phyloP scores from a whole-genome alignment of 2,329 filamentous ascomycete genomes.

The Scolecobasidium constrictum region DNA sequence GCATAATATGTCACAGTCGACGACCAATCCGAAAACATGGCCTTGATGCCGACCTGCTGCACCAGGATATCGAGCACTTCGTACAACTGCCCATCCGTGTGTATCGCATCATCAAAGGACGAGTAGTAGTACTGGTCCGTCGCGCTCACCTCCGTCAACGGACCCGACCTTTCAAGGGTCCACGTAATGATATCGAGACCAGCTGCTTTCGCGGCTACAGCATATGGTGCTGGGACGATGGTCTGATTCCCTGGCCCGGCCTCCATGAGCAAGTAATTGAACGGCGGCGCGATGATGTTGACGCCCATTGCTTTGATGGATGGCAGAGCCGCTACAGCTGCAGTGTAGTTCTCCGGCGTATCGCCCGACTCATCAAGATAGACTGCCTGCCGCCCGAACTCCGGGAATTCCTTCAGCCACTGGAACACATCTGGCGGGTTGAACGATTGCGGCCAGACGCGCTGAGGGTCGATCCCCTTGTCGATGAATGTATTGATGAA shows the following conservation, averaged over 20 bases:
- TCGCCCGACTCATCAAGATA: conserved; percentile 52
- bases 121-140: conserved; percentile 26
- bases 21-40: conserved; percentile 62
- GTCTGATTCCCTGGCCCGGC: conserved; percentile 32
- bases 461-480: conserved; percentile 24
- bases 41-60: conserved; percentile 48
- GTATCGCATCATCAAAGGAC: conserved; percentile 35
- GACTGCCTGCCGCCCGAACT: conserved; percentile 51
- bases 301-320: conserved; percentile 47
- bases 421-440: conserved; percentile 52
- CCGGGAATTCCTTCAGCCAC: conserved; percentile 53
- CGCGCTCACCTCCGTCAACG: conserved; percentile 38
- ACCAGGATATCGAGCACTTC: conserved; percentile 53
- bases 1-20: conserved; percentile 61
- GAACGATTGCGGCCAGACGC: conserved; percentile 52
- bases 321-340: conserved; percentile 45
- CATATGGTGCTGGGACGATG: conserved; percentile 54
- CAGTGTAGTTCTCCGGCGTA: conserved; percentile 36
- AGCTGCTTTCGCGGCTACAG: conserved; percentile 46
- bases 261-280: conserved; percentile 49
- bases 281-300: conserved; percentile 50
- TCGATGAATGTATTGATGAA: conserved; percentile 35
- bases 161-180: conserved; percentile 56
- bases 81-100: conserved; percentile 57
- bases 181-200: conserved; percentile 57